Base-by-base conservation (phyloP, 2,329 filamentous ascomycete genomes). In the Byssoonygena ceratinophila region DNA sequence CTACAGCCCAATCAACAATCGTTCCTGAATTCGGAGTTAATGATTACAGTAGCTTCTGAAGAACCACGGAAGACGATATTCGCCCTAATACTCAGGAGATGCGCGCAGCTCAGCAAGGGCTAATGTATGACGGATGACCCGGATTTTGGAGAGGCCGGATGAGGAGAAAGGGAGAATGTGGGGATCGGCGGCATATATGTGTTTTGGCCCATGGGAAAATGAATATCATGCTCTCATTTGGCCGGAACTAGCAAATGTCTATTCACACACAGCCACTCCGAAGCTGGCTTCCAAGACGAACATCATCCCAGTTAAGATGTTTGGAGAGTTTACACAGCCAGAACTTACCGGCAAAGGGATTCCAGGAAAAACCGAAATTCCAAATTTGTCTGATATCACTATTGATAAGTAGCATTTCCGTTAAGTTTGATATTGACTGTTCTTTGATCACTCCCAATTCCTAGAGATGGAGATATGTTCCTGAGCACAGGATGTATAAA, bases 301-400 rank as follows among this genome's bases (percentile, higher is more conserved):
- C 32, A 27, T 23, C 22, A 22, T 46, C 46, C 22, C 12, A 29
- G 39, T 48, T 27, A 39, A 48, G 32, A 37, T 48, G 46, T n/a
- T 22, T 48, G 32, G 45, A 37, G 46, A 48, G 32, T 48, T 39
- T 39, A 39, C 46, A 48, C 34, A 48, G 46, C 46, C 34, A 48
- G 46, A 48, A 48, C 20, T 29, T 48, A 48, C 46, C 46, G 39
- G 18, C 14, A 29, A 27, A 27, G 11, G 18, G 32, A 27, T 40
- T 9, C 34, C 34, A 18, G 14, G 2, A 37, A 37, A 18, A 37
- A 16, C n/a, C n/a, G n/a, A 34, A 34, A 12, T 34, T 34, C 11
- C 31, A 29, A 29, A 4, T 22, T 12, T 41, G 20, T 22, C 18
- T 4, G 36, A 14, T 16, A 39, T 18, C 20, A 22, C n/a, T 6